Conservation (phyloP, 257 asterid genomes). For the Plantago elongata region DNA sequence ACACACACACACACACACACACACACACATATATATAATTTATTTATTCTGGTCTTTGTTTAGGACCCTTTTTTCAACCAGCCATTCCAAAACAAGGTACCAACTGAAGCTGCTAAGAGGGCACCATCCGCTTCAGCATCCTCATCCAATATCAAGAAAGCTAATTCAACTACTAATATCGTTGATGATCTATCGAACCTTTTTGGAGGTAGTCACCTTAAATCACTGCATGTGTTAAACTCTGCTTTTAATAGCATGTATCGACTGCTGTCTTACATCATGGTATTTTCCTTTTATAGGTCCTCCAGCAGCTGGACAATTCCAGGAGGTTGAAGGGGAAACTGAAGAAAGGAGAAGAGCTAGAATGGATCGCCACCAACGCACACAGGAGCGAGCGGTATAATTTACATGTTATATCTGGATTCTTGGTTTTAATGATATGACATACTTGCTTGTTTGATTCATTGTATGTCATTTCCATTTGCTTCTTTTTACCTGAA, state of each 20-base stretch:
- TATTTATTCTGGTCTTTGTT: too few relatives aligned
- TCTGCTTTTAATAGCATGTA: slow-evolving; percentile 13
- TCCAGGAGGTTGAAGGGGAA: slow-evolving; percentile 94
- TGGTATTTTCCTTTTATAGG: slow-evolving; percentile 36
- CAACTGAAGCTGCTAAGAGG: slow-evolving; percentile 59
- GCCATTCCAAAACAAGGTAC: slow-evolving; percentile 58
- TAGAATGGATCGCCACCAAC: slow-evolving; percentile 86
- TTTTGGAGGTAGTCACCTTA: slow-evolving; percentile 60
- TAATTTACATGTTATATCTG: slow-evolving; percentile 21
- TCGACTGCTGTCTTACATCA: slow-evolving; percentile 27
- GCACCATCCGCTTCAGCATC: slow-evolving; percentile 53
- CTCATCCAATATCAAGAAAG: slow-evolving; percentile 71
- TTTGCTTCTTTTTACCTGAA: slow-evolving; percentile 11
- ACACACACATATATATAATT: too few relatives aligned
- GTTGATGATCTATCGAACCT: slow-evolving; percentile 94
- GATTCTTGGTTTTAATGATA: slow-evolving; percentile 11
- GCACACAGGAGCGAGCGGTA: slow-evolving; percentile 98
- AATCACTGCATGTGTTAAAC: slow-evolving; percentile 10
- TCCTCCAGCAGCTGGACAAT: slow-evolving; percentile 68
- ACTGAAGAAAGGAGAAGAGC: slow-evolving; percentile 94
- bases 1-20: too few relatives aligned
- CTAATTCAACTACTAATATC: slow-evolving; percentile 66
- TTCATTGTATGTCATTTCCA: background rate
- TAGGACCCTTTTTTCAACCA: slow-evolving; percentile 73
- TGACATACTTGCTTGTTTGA: slow-evolving; percentile 15